A percentile compares a stretch with the other conserved stretches of the same genome.
phyloP scores from a whole-genome alignment of 2,329 filamentous ascomycete genomes.

The Xylaria sp. region DNA sequence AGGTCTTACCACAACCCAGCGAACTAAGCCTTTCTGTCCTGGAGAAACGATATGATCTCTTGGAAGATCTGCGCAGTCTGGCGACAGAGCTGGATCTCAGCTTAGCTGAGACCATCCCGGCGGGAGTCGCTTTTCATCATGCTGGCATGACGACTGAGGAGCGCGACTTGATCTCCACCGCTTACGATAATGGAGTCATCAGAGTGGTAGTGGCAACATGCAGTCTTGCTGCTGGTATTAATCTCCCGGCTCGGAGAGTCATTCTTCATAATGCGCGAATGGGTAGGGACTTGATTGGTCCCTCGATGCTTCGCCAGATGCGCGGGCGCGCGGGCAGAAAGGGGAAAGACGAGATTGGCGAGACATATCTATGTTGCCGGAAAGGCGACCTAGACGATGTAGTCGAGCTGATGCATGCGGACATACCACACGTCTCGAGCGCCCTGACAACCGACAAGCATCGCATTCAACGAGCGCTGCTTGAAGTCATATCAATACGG shows the following conservation, averaged over 20 bases:
- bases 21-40: constrained; percentile 44
- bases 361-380: constrained; percentile 71
- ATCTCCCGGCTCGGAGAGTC: constrained; percentile 64
- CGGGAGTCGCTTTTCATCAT: constrained; percentile 69
- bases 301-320: constrained; percentile 77
- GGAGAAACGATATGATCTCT: constrained; percentile 56
- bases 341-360: constrained; percentile 70
- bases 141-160: constrained; percentile 70
- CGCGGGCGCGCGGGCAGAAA: constrained; percentile 71
- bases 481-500: constrained; percentile 65
- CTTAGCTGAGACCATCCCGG: constrained; percentile 58
- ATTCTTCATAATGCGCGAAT: constrained; percentile 71
- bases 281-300: constrained; percentile 71
- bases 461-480: constrained; percentile 64
- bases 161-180: constrained; percentile 63
- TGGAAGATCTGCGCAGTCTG: constrained; percentile 61
- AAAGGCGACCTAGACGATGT: constrained; percentile 64
- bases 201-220: constrained; percentile 73
- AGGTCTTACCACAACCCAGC: constrained; percentile 52
- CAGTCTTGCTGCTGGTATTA: constrained; percentile 77
- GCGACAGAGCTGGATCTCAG: constrained; percentile 60
- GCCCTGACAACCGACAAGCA: constrained; percentile 62
- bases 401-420: constrained; percentile 64
- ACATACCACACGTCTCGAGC: constrained; percentile 64
- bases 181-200: constrained; percentile 63